These are phyloP conservation scores for Pseudocercospora eumusae DNA, from an alignment of 2,329 filamentous ascomycete genomes.

Conservation along the genomic window DNA sequence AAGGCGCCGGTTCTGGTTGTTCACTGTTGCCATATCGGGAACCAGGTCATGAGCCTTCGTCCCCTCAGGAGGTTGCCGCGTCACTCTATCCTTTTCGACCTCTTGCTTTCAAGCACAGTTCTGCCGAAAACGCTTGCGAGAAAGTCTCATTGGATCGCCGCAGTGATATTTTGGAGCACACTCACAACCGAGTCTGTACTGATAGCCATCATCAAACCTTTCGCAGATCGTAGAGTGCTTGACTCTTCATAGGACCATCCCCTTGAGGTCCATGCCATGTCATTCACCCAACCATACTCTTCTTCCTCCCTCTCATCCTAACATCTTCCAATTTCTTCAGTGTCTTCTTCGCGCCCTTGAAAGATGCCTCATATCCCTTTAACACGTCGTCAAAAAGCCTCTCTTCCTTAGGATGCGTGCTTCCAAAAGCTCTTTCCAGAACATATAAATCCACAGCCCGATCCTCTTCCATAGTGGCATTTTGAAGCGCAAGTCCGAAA, in stretches of 20 bases:
- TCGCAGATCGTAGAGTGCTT: not conserved
- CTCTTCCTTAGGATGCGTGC: conserved; percentile 88
- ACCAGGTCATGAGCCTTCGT: not conserved
- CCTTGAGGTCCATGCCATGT: not conserved
- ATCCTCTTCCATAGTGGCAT: conserved; percentile 79
- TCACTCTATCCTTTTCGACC: not conserved
- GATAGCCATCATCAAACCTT: not conserved
- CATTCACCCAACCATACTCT: conserved; percentile 88
- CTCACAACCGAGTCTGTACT: not conserved
- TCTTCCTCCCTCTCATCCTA: conserved; percentile 88
- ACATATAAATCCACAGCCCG: conserved; percentile 95
- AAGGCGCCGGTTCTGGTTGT: not conserved
- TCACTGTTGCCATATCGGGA: not conserved
- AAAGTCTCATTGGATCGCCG: not conserved
- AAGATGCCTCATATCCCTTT: conserved; percentile 69
- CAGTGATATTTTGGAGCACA: not conserved
- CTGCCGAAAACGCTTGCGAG: not conserved
- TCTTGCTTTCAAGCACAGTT: not conserved
- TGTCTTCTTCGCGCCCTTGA: conserved; percentile 72
- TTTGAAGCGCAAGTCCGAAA: conserved; percentile 82
- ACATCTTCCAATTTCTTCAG: conserved; percentile 88
- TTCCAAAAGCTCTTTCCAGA: conserved; percentile 88
- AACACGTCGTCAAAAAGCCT: conserved; percentile 78
- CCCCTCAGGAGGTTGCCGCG: not conserved
- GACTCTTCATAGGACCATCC: not conserved